Evolutionary conservation across 768 basidiomycete genomes (phyloP), one percentile per base, ranked within the genome.

Genomic region (Tylopilus cervinicoccineus): DNA sequence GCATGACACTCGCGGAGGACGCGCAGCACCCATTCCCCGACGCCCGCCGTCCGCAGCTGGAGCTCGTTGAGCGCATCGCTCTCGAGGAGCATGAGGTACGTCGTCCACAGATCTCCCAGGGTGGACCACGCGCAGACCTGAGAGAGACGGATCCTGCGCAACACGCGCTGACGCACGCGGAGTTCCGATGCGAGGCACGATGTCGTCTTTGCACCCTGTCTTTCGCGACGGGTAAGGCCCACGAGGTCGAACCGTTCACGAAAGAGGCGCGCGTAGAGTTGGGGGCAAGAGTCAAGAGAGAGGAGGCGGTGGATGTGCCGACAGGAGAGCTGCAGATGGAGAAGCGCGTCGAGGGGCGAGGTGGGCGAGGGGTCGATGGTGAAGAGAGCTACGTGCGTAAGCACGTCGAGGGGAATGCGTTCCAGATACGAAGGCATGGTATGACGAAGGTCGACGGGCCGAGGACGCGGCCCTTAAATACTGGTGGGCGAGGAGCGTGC

Each of bases 61-160:
- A 51, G 58, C 47, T 72, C 72, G 54, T 81, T 83, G 42, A 70
- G 60, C 4, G 69, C 70, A 31, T 73, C 72, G 54, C 75, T 77
- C 59, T 86, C 84, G 27, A 82, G 58, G n/a, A 79, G 58, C 77
- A 85, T 82, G 52, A 80, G 70, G 48, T 81, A 71, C 6, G 75
- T 75, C 8, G 76, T 76, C 75, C 80, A 82, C 20, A 85, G 58
- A 59, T 83, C 82, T 31, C 70, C 68, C 1, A 60, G 53, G 37
- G 77, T 51, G 23, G 59, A 51, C 24, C 47, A 54, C 4, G 43
- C 34, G 3, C 70, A 63, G 38, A 76, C 49, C 17, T 52, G 51
- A 22, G 43, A 50, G 26, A 58, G 66, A 20, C 73, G 68, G 43
- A 77, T 74, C 49, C 80, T 76, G 33, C 71, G 72, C 29, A 86